Evolutionary conservation across 2,329 filamentous ascomycete species (phyloP).

Genomic region (Cordyceps cateniannulata): DNA sequence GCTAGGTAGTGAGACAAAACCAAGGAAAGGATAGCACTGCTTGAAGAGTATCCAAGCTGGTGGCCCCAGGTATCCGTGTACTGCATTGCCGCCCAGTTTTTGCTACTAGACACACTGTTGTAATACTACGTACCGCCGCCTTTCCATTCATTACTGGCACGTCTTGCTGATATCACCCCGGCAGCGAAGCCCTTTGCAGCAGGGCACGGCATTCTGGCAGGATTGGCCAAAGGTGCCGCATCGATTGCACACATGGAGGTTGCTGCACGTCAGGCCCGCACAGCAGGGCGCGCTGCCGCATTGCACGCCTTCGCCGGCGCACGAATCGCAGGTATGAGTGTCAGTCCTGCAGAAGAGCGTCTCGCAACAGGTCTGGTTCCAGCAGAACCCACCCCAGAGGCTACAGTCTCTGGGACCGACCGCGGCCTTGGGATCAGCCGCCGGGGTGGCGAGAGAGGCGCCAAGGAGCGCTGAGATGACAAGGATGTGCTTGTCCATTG

Average conservation of each 20-base stretch:
- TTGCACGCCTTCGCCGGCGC: not conserved
- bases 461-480: not conserved
- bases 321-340: not conserved
- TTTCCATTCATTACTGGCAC: too few relatives aligned
- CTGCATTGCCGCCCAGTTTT: too few relatives aligned
- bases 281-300: constrained; percentile 1
- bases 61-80: too few relatives aligned
- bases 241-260: not conserved
- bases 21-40: too few relatives aligned
- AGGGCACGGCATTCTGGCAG: not conserved
- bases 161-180: too few relatives aligned
- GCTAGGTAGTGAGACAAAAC: too few relatives aligned
- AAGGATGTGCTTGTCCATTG: not conserved
- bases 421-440: not conserved
- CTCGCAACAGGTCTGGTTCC: not conserved
- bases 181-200: not conserved
- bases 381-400: too few relatives aligned
- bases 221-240: not conserved
- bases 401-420: too few relatives aligned
- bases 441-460: not conserved
- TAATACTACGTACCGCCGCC: too few relatives aligned
- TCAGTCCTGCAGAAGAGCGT: not conserved
- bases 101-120: too few relatives aligned
- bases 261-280: not conserved
- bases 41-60: too few relatives aligned